phyloP scores from a whole-genome alignment of 2,329 filamentous ascomycete species.

The Ophiostoma pallidulum region DNA sequence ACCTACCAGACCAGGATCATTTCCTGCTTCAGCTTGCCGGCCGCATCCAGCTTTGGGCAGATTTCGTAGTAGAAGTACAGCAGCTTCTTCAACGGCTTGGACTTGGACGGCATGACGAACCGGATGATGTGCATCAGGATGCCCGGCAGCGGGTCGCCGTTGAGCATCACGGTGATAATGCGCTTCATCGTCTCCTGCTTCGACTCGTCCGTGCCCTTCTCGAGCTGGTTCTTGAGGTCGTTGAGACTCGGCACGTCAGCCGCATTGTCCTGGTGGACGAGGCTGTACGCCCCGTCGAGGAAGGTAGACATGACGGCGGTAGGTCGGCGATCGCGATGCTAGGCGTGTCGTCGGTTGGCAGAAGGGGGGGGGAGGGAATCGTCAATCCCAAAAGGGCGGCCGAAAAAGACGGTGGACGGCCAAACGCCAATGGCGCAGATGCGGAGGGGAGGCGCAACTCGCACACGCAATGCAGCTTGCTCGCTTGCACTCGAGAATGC shows the following conservation, averaged over 20 bases:
- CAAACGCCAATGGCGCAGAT: too few relatives aligned
- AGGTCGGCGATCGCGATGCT: slow-evolving; percentile 2
- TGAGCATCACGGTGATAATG: slow-evolving; percentile 94
- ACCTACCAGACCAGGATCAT: slow-evolving; percentile 95
- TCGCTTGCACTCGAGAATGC: neutral
- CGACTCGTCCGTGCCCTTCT: slow-evolving; percentile 86
- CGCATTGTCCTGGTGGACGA: slow-evolving; percentile 96
- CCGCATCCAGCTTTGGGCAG: slow-evolving; percentile 86
- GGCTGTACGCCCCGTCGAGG: slow-evolving; percentile 87
- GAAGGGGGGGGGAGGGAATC: neutral
- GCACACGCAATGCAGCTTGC: slow-evolving; percentile 5
- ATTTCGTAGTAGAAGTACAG: slow-evolving; percentile 99
- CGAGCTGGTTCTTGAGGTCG: slow-evolving; percentile 84
- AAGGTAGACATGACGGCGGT: slow-evolving; percentile 75
- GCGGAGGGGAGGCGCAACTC: neutral
- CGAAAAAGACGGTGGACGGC: too few relatives aligned
- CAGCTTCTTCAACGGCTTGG: slow-evolving; percentile 93
- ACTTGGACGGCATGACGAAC: slow-evolving; percentile 98
- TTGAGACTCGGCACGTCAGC: slow-evolving; percentile 84
- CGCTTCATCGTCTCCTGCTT: slow-evolving; percentile 96
- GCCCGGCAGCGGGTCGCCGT: slow-evolving; percentile 90
- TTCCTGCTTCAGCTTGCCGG: slow-evolving; percentile 95
- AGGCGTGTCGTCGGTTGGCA: too few relatives aligned
- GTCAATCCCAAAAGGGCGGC: neutral
- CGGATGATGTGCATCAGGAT: slow-evolving; percentile 99